Evolutionary conservation across 23 red algal species (phyloP).

Genomic region (Gracilariopsis chorda): DNA sequence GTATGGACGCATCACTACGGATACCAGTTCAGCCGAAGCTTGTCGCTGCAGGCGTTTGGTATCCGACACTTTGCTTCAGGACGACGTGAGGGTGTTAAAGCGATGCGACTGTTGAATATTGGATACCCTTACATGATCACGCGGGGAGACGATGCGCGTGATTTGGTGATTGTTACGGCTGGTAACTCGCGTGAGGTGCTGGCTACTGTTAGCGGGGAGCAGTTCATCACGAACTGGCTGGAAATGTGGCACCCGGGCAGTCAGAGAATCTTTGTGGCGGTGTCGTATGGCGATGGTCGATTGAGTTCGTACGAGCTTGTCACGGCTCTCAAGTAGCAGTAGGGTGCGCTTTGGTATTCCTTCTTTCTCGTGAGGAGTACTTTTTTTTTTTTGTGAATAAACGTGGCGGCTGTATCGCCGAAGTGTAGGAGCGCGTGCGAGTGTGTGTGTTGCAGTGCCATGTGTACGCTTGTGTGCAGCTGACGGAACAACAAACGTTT

Average conservation of each 20-base stretch:
- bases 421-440: no score
- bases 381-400: no score
- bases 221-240: slow-evolving; percentile 43
- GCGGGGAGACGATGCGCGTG: background rate
- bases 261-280: slow-evolving; percentile 33
- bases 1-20: slow-evolving; percentile 43
- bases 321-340: slow-evolving; percentile 28
- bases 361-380: no score
- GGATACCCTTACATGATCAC: slow-evolving; percentile 56
- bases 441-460: no score
- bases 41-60: slow-evolving; percentile 48
- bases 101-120: slow-evolving; percentile 1
- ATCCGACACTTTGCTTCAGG: slow-evolving; percentile 9
- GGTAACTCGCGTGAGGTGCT: background rate
- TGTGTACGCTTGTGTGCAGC: no score
- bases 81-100: background rate
- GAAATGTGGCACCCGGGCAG: slow-evolving; percentile 46
- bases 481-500: no score
- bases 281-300: slow-evolving; percentile 35
- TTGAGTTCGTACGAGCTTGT: slow-evolving; percentile 30
- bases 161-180: slow-evolving; percentile 27
- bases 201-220: slow-evolving; percentile 7
- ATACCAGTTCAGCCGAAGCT: slow-evolving; percentile 56
- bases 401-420: no score
- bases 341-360: no score